phyloP scores from a whole-genome alignment of 2,329 filamentous ascomycete species.

The Myriosclerotinia duriaeana region DNA sequence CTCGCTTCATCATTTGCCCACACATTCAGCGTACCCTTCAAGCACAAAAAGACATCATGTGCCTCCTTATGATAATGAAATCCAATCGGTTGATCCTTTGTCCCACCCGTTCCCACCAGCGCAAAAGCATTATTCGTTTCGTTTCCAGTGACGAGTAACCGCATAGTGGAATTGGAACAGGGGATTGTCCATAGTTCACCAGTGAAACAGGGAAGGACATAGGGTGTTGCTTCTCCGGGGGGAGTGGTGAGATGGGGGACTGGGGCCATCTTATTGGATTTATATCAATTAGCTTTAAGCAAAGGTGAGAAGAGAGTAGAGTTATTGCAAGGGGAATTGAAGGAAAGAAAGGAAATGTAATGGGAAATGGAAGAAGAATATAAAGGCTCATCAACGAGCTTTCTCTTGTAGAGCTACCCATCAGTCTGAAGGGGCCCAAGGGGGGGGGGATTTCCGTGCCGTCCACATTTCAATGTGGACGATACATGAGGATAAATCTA shows the following conservation, averaged over 20 bases:
- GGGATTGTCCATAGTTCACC: slow-evolving; percentile 38
- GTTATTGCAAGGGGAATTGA: too few relatives aligned
- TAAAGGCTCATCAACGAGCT: background rate
- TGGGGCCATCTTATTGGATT: background rate
- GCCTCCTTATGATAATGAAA: slow-evolving; percentile 58
- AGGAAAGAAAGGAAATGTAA: background rate
- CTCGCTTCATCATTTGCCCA: slow-evolving; percentile 58
- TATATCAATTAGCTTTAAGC: background rate
- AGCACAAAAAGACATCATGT: slow-evolving; percentile 57
- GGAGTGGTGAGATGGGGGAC: slow-evolving; percentile 15
- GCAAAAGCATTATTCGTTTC: slow-evolving; percentile 37
- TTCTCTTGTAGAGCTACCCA: background rate
- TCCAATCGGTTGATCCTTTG: slow-evolving; percentile 41
- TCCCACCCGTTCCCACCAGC: slow-evolving; percentile 34
- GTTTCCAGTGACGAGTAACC: slow-evolving; percentile 36
- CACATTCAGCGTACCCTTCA: slow-evolving; percentile 55
- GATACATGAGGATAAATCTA: background rate
- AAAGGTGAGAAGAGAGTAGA: background rate
- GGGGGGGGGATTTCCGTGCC: background rate
- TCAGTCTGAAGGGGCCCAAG: background rate
- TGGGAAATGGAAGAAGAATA: background rate
- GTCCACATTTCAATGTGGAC: slow-evolving; percentile 6
- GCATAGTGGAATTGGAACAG: slow-evolving; percentile 33
- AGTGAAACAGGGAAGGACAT: slow-evolving; percentile 31
- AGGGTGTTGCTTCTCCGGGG: slow-evolving; percentile 22